A percentile compares a stretch with the other conserved stretches of the same genome.
phyloP scores from a whole-genome alignment of 805 yeast species.

The Brettanomyces nanus region DNA sequence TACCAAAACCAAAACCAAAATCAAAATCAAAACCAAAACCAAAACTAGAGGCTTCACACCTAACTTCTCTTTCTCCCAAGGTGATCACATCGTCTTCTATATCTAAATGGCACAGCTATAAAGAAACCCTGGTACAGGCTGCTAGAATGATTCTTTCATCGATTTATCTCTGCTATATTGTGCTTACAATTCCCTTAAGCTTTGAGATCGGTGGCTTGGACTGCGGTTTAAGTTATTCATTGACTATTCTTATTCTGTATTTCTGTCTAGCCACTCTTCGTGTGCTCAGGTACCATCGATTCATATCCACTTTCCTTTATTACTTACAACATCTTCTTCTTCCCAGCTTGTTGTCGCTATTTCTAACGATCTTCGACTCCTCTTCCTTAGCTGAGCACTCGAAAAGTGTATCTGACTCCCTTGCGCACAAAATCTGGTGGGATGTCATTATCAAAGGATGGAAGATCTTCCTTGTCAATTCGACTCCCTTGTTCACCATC shows the following conservation, averaged over 20 bases:
- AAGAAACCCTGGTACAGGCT: slow-evolving; percentile 12
- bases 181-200: slow-evolving; percentile 82
- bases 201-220: slow-evolving; percentile 88
- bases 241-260: slow-evolving; percentile 64
- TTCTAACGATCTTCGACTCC: slow-evolving; percentile 45
- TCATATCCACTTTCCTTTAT: slow-evolving; percentile 45
- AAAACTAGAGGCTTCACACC: background rate
- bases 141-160: slow-evolving; percentile 39
- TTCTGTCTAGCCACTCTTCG: slow-evolving; percentile 67
- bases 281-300: slow-evolving; percentile 39
- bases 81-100: slow-evolving; percentile 7
- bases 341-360: slow-evolving; percentile 72
- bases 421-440: slow-evolving; percentile 26
- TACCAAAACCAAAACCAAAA: no score
- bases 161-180: slow-evolving; percentile 57
- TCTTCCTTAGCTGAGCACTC: slow-evolving; percentile 17
- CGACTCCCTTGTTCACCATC: slow-evolving; percentile 84
- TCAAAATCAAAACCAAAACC: no score
- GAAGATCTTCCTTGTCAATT: slow-evolving; percentile 62
- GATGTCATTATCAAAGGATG: slow-evolving; percentile 48
- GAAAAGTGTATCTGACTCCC: slow-evolving; percentile 3
- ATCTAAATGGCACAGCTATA: background rate
- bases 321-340: slow-evolving; percentile 76
- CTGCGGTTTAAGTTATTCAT: slow-evolving; percentile 82
- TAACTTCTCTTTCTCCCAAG: background rate